Percentiles rank a stretch among this genome's conserved stretches.
These are phyloP conservation scores for Bromus sterilis DNA, from an alignment of 176 grass and related monocot species.

Conservation along the genomic window DNA sequence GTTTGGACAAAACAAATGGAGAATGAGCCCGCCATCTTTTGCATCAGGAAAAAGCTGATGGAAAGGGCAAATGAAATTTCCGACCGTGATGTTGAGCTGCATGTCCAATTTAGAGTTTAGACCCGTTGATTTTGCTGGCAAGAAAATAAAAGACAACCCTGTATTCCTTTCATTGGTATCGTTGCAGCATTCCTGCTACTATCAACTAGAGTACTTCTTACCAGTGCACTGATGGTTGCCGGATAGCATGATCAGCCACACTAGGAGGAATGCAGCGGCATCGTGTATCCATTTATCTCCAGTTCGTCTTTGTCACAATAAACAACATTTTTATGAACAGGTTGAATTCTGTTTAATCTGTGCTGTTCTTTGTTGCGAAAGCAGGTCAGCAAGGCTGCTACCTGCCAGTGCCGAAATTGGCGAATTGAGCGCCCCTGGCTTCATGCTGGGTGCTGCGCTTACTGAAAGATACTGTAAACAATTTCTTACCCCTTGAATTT, in stretches of 20 bases:
- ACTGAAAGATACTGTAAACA: not conserved
- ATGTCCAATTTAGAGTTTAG: not conserved
- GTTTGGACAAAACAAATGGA: not conserved
- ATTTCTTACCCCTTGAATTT: too few species aligned
- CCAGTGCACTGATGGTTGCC: not conserved
- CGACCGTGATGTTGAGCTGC: not conserved
- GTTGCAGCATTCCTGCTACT: not conserved
- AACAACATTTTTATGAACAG: too few species aligned
- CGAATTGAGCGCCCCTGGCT: not conserved
- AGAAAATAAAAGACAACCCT: not conserved
- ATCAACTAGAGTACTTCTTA: not conserved
- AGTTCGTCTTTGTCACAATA: not conserved
- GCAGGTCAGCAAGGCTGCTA: not conserved
- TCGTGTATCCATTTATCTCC: not conserved
- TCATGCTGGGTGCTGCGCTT: not conserved
- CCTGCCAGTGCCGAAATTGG: not conserved
- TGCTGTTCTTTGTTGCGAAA: not conserved
- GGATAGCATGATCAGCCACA: not conserved
- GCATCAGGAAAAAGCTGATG: not conserved
- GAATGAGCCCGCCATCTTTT: not conserved
- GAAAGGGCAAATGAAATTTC: not conserved
- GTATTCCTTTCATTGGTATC: not conserved
- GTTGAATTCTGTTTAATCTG: not conserved
- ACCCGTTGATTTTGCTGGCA: not conserved
- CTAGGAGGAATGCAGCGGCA: not conserved